Base-by-base conservation (phyloP, 768 basidiomycete species). In the Russula abietina region DNA sequence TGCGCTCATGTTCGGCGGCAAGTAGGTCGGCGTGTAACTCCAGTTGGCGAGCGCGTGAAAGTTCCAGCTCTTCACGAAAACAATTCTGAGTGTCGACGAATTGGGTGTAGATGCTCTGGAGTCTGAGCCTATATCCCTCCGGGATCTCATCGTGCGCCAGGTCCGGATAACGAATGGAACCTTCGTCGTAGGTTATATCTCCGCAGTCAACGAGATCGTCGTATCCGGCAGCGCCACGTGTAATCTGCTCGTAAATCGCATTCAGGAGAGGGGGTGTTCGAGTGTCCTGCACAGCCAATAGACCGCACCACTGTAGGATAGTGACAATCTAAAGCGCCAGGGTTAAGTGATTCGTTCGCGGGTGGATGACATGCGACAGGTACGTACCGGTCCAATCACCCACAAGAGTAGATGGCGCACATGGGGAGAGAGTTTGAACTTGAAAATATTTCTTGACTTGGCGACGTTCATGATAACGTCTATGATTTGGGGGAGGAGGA, bases 241-340 rank as follows among this genome's bases (percentile, higher is more conserved):
- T 30, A 39, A 64, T 64, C 28, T 64, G 62, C 55, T 59, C 62
- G 38, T 54, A 64, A 26, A 55, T 49, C 10, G 38, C 32, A 22
- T 43, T 39, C 3, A 64, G 46, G 30, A 50, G 8, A n/a, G 45
- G 36, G 4, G 62, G 62, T 0, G 62, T 64, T 8, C 3, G 62
- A 33, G 57, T 33, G 30, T 64, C 52, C 7, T 7, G 45, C 22
- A 1, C 2, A 0, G 36, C 26, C 36, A 55, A 32, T 5, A 64
- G 38, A 45, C 62, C 53, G 24, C 45, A 55, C 26, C 46, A 22
- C 38, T 49, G 36, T 30, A 63, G 45, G 51, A 59, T 9, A 43
- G 17, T 5, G 19, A 28, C 38, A 32, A 63, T 39, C 62, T 63
- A 55, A 32, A 48, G 5, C 5, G 12, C 9, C 3, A 41, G 12